These are phyloP conservation scores for Suillus spraguei DNA, from an alignment of 768 basidiomycete genomes.

Conservation along the genomic window DNA sequence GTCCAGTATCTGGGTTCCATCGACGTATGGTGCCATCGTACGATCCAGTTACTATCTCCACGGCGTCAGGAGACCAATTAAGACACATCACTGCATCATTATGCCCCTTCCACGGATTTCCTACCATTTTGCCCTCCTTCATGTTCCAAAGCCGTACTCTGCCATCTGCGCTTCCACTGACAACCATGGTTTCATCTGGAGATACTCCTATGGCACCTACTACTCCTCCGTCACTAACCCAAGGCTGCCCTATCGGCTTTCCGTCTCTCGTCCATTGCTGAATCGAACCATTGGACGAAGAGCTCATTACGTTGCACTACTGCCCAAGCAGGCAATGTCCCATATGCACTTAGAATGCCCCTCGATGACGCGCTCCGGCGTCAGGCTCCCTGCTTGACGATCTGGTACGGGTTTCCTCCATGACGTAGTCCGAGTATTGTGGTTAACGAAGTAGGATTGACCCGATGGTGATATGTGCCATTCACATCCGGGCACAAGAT, in stretches of 20 bases:
- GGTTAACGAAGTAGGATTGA: neutral
- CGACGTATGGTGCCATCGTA: conserved; percentile 3
- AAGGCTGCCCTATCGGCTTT: neutral
- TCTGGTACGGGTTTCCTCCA: neutral
- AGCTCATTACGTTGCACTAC: neutral
- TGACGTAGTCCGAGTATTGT: neutral
- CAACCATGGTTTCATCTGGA: conserved; percentile 18
- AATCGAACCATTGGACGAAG: neutral
- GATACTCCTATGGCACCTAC: conserved; percentile 9
- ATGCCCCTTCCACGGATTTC: conserved; percentile 18
- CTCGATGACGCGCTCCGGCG: neutral
- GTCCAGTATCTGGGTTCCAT: conserved; percentile 3
- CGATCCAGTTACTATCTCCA: conserved; percentile 4
- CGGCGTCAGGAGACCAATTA: conserved; percentile 22
- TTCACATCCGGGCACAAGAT: neutral
- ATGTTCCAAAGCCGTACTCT: conserved; percentile 14
- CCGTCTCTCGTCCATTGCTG: neutral
- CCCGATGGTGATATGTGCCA: neutral
- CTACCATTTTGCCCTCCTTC: conserved; percentile 1
- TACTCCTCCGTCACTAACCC: conserved; percentile 2
- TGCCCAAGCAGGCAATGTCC: neutral
- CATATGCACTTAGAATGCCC: neutral
- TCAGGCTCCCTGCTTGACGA: neutral
- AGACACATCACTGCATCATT: conserved; percentile 17
- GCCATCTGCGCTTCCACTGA: conserved; percentile 14